Conservation (phyloP, 2,329 filamentous ascomycete genomes). For the Rutstroemia sp. region DNA sequence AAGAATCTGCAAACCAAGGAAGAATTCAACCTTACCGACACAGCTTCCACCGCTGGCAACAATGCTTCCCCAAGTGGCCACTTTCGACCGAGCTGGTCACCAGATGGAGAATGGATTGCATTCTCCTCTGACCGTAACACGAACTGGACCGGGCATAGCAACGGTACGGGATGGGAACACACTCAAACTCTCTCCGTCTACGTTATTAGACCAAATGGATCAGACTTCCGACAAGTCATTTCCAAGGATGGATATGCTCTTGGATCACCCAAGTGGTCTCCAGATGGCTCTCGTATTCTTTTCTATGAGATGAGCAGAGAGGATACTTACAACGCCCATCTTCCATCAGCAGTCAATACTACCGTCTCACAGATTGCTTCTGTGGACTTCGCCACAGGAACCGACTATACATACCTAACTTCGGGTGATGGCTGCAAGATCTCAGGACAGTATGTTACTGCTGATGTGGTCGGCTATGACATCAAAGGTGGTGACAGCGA, state of each 20-base stretch:
- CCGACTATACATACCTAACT: conserved; percentile 26
- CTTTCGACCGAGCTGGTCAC: conserved; percentile 35
- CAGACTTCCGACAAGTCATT: conserved; percentile 31
- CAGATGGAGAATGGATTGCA: conserved; percentile 35
- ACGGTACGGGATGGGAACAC: conserved; percentile 35
- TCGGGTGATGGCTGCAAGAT: conserved; percentile 16
- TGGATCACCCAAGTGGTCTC: conserved; percentile 34
- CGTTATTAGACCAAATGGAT: conserved; percentile 32
- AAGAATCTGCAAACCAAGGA: conserved; percentile 31
- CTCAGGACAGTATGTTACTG: conserved; percentile 11
- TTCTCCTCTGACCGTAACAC: conserved; percentile 38
- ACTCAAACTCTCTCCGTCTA: conserved; percentile 36
- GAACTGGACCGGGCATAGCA: conserved; percentile 35
- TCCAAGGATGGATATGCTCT: conserved; percentile 31
- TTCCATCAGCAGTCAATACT: conserved; percentile 18
- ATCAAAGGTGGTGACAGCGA: conserved; percentile 10
- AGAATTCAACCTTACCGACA: conserved; percentile 33
- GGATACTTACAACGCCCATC: conserved; percentile 33
- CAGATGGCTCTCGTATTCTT: conserved; percentile 31
- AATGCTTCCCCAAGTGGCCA: conserved; percentile 23
- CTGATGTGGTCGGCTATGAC: conserved; percentile 14
- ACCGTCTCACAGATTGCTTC: conserved; percentile 29
- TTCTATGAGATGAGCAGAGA: conserved; percentile 35
- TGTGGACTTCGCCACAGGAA: conserved; percentile 35
- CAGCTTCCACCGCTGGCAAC: conserved; percentile 18